Percentiles rank a stretch among this genome's conserved stretches.
Conservation (phyloP, 106 monocot species). For the Triglochin maritima region DNA sequence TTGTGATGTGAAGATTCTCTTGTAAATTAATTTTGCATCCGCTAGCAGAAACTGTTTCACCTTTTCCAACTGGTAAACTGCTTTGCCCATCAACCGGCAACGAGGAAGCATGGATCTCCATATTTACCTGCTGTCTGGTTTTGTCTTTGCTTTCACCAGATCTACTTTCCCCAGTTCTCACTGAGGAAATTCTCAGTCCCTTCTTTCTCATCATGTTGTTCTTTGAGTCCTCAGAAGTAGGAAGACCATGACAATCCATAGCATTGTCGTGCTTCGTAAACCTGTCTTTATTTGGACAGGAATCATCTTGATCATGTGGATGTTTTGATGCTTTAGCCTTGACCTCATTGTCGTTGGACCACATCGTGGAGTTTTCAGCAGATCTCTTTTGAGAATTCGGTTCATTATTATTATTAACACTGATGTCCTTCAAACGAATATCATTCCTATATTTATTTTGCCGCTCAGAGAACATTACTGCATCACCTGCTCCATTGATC, state of each 20-base stretch:
- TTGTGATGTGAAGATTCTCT: not conserved
- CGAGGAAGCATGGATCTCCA: constrained; percentile 1
- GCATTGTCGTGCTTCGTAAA: constrained; percentile 5
- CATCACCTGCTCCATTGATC: constrained; percentile 4
- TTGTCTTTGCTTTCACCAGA: constrained; percentile 7
- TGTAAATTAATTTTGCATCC: not conserved
- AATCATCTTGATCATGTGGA: constrained; percentile 12
- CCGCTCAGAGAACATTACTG: constrained; percentile 5
- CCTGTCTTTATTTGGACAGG: constrained; percentile 6
- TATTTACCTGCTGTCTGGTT: constrained; percentile 1
- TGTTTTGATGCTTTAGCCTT: constrained; percentile 23
- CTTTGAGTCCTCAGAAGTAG: constrained; percentile 11
- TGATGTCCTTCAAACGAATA: constrained; percentile 1
- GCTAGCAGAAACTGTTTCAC: not conserved
- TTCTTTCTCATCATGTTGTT: constrained; percentile 8
- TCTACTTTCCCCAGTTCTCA: not conserved
- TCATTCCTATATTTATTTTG: constrained; percentile 9
- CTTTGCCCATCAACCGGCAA: constrained; percentile 5
- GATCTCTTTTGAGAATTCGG: constrained; percentile 13
- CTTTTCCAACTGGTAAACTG: constrained; percentile 2
- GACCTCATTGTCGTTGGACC: constrained; percentile 16
- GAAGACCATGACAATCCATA: constrained; percentile 8
- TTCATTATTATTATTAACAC: constrained; percentile 10
- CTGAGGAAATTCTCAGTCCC: constrained; percentile 1
- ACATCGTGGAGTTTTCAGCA: constrained; percentile 13